Conservation (phyloP, 202 grass and related monocot species). For the Eragrostis tef region DNA sequence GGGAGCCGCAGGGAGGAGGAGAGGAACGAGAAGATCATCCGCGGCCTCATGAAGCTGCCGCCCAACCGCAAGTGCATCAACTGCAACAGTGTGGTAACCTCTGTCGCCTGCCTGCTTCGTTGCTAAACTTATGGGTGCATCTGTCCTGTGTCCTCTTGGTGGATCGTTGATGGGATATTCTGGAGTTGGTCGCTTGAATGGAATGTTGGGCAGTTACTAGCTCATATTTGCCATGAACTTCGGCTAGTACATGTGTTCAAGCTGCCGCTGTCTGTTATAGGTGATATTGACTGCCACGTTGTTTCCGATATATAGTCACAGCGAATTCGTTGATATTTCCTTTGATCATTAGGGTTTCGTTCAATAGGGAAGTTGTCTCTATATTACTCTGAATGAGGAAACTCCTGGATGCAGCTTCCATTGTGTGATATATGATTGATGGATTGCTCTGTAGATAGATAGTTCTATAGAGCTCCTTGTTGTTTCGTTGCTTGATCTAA, state of each 20-base stretch:
- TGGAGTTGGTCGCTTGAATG: not conserved
- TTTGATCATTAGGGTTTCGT: constrained; percentile 9
- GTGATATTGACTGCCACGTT: not conserved
- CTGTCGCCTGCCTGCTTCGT: not conserved
- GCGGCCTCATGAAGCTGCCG: constrained; percentile 97
- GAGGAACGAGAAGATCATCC: constrained; percentile 98
- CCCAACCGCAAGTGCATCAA: constrained; percentile 99
- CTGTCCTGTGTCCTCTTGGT: not conserved
- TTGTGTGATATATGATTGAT: constrained; percentile 14
- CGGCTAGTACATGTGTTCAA: not conserved
- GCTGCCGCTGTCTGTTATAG: constrained; percentile 8
- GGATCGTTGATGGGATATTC: constrained; percentile 4
- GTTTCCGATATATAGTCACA: not conserved
- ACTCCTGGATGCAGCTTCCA: constrained; percentile 3
- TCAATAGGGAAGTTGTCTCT: not conserved
- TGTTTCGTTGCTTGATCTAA: not conserved
- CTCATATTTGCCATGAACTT: constrained; percentile 31
- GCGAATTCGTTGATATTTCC: not conserved
- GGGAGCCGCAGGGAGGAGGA: constrained; percentile 88
- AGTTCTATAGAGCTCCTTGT: not conserved
- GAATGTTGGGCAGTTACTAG: constrained; percentile 28
- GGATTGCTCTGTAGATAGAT: not conserved
- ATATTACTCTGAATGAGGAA: not conserved
- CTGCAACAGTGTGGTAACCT: constrained; percentile 83
- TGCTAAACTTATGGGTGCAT: constrained; percentile 15